These are phyloP conservation scores for Fusarium ramigenum DNA, from an alignment of 2,329 filamentous ascomycete genomes.

Conservation along the genomic window DNA sequence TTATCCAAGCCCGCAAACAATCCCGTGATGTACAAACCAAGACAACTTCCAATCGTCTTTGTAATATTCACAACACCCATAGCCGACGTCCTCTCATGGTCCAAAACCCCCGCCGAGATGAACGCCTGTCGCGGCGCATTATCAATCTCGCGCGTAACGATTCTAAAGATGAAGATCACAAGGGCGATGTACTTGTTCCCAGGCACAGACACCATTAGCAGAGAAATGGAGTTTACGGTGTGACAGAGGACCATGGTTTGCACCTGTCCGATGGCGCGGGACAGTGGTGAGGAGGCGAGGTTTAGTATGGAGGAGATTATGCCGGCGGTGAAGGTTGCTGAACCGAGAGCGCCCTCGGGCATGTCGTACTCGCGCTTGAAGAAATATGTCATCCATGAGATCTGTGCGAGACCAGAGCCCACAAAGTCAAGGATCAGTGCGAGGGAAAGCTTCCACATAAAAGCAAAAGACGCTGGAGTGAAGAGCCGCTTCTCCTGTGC, in stretches of 20 bases:
- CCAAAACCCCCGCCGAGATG: conserved; percentile 33
- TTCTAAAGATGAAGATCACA: conserved; percentile 35
- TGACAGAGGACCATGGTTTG: conserved; percentile 39
- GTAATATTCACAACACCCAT: conserved; percentile 40
- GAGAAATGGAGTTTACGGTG: conserved; percentile 32
- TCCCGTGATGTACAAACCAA: conserved; percentile 31
- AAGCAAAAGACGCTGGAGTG: conserved; percentile 23
- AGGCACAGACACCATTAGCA: conserved; percentile 31
- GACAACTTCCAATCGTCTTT: conserved; percentile 35
- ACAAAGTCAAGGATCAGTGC: conserved; percentile 36
- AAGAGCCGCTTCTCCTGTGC: conserved; percentile 15
- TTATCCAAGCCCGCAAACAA: conserved; percentile 32
- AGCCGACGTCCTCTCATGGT: conserved; percentile 33
- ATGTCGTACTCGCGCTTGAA: conserved; percentile 38
- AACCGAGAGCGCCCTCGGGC: conserved; percentile 28
- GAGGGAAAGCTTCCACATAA: conserved; percentile 36
- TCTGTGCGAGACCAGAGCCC: conserved; percentile 34
- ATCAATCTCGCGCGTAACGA: conserved; percentile 34
- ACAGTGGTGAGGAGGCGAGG: conserved; percentile 29
- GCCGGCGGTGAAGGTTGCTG: conserved; percentile 34
- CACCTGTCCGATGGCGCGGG: conserved; percentile 31
- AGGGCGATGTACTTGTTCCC: conserved; percentile 34
- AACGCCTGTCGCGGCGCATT: conserved; percentile 36
- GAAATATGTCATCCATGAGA: conserved; percentile 42
- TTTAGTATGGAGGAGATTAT: conserved; percentile 38